These are phyloP conservation scores for Diplodia scrobiculata DNA, from an alignment of 2,329 filamentous ascomycete species.

Conservation along the genomic window DNA sequence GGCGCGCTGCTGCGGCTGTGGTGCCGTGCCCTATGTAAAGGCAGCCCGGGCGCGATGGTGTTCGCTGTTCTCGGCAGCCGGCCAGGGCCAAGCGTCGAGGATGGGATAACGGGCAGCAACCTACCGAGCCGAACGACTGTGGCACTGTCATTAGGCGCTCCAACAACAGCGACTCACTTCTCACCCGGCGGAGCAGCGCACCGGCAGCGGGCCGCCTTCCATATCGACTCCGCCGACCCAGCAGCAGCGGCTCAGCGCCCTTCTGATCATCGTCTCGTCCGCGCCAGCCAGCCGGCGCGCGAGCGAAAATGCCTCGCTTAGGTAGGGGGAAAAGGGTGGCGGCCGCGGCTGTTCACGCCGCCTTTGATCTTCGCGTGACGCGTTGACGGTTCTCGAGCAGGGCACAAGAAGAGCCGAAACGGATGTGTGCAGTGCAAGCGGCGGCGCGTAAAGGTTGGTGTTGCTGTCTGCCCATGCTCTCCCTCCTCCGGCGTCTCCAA, in stretches of 20 bases:
- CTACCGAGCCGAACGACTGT: constrained; percentile 23
- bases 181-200: constrained; percentile 23
- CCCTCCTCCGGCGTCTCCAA: neutral
- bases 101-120: constrained; percentile 25
- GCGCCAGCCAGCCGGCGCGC: neutral
- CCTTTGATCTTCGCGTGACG: constrained; percentile 16
- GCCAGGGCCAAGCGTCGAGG: constrained; percentile 26
- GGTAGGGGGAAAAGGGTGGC: constrained; percentile 28
- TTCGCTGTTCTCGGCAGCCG: constrained; percentile 23
- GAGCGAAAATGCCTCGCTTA: constrained; percentile 29
- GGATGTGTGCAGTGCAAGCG: constrained; percentile 30
- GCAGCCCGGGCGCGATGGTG: neutral
- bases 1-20: neutral
- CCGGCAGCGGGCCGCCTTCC: constrained; percentile 21
- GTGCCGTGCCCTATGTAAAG: neutral
- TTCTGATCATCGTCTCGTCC: constrained; percentile 14
- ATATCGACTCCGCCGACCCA: constrained; percentile 14
- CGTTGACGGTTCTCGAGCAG: constrained; percentile 26
- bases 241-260: constrained; percentile 10
- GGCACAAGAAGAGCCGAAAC: constrained; percentile 31
- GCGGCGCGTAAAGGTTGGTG: constrained; percentile 30
- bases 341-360: constrained; percentile 26
- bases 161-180: constrained; percentile 22
- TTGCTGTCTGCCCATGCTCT: neutral
- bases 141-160: constrained; percentile 20